phyloP scores from a whole-genome alignment of 2,329 filamentous ascomycete genomes.

The Xylariaceae sp. region DNA sequence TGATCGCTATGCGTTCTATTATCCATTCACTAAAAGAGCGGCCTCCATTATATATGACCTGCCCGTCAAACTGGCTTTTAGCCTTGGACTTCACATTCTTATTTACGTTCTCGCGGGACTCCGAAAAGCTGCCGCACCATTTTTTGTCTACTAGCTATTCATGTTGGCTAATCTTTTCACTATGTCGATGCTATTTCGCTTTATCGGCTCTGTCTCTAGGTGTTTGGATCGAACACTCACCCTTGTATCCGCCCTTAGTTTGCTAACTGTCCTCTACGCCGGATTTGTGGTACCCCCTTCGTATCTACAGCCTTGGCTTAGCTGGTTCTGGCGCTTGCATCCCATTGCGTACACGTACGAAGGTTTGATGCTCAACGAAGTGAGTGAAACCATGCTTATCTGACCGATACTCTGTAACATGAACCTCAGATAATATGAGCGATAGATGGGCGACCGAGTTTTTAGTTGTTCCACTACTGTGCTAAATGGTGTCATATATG shows the following conservation, averaged over 20 bases:
- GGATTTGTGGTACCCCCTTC: slow-evolving; percentile 68
- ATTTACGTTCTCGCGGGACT: slow-evolving; percentile 89
- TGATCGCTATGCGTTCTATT: slow-evolving; percentile 82
- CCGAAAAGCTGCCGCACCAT: slow-evolving; percentile 71
- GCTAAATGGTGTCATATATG: no score
- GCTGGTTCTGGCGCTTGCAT: slow-evolving; percentile 81
- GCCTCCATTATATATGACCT: slow-evolving; percentile 84
- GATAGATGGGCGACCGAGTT: no score
- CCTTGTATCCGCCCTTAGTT: slow-evolving; percentile 62
- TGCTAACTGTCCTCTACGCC: slow-evolving; percentile 70
- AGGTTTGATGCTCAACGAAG: slow-evolving; percentile 78
- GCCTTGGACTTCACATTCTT: slow-evolving; percentile 76
- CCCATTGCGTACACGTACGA: slow-evolving; percentile 82
- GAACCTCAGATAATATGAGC: no score
- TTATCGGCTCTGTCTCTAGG: slow-evolving; percentile 74
- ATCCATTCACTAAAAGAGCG: slow-evolving; percentile 82
- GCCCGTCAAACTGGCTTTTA: slow-evolving; percentile 78
- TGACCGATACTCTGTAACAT: no score
- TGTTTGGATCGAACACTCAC: slow-evolving; percentile 69
- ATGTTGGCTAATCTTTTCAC: slow-evolving; percentile 57
- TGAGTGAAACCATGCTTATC: no score
- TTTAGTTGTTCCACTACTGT: no score
- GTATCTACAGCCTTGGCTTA: slow-evolving; percentile 79
- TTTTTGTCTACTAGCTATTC: slow-evolving; percentile 73
- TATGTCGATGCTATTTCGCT: slow-evolving; percentile 86